A percentile compares a stretch with the other conserved stretches of the same genome.
Conservation (phyloP, 805 yeast genomes). For the Myxozyma nipponensis region DNA sequence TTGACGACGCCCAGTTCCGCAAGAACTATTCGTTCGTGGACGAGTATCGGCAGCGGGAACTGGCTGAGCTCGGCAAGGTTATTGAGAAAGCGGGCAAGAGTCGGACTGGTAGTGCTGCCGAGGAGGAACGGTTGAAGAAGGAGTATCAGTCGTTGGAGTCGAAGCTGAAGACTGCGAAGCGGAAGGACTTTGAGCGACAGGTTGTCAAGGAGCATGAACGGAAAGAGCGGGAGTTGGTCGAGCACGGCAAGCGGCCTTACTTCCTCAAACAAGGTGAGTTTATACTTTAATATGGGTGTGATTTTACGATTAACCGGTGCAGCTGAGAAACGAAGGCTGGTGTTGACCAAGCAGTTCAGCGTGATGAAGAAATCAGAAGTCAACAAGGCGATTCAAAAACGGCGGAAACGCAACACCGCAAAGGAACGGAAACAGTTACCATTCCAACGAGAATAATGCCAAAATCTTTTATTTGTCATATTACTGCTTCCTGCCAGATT, state of each 20-base stretch:
- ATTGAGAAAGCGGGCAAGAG: not conserved
- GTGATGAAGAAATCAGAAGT: conserved; percentile 27
- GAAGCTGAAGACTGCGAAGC: conserved; percentile 60
- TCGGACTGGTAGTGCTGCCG: conserved; percentile 18
- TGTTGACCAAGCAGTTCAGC: conserved; percentile 18
- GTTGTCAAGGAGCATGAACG: conserved; percentile 61
- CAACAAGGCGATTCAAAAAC: conserved; percentile 23
- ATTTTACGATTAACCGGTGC: not conserved
- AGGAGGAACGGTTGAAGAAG: conserved; percentile 35
- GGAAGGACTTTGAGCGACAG: conserved; percentile 68
- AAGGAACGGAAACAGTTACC: conserved; percentile 35
- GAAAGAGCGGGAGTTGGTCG: conserved; percentile 79
- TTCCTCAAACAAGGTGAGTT: conserved; percentile 31
- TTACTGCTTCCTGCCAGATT: not conserved
- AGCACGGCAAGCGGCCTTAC: conserved; percentile 67
- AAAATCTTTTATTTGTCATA: not conserved
- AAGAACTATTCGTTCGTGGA: conserved; percentile 81
- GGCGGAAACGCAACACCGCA: conserved; percentile 26
- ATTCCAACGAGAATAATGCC: conserved; percentile 29
- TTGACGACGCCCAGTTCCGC: conserved; percentile 63
- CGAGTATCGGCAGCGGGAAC: conserved; percentile 75
- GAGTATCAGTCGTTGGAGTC: conserved; percentile 44
- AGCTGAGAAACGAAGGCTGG: conserved; percentile 25
- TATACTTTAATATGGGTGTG: not conserved
- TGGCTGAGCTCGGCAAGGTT: conserved; percentile 49